These are phyloP conservation scores for Bolboschoenoplectus hybrid DNA, from an alignment of 202 grass and related monocot species.

Conservation along the genomic window DNA sequence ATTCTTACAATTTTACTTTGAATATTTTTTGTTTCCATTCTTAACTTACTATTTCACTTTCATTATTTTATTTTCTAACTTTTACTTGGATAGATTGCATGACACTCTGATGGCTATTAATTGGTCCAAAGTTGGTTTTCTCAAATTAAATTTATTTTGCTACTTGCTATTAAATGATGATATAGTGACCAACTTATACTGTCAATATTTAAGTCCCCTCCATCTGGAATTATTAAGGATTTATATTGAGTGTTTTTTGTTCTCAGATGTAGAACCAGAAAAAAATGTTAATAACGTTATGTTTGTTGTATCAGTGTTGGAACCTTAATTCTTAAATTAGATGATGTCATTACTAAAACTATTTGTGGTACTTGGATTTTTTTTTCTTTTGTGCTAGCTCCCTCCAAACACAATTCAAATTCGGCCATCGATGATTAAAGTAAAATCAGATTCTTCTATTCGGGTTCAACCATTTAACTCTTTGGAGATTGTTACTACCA, in stretches of 20 bases:
- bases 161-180: not conserved
- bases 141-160: not conserved
- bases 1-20: not conserved
- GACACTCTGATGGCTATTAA: not conserved
- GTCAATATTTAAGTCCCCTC: not conserved
- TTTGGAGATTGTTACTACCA: conserved; percentile 69
- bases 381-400: conserved; percentile 51
- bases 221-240: not conserved
- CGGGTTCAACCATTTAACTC: conserved; percentile 49
- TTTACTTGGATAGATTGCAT: not conserved
- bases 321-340: not conserved
- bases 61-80: too few species aligned
- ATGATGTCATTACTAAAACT: not conserved
- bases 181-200: not conserved
- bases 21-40: not conserved
- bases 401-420: conserved; percentile 54
- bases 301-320: not conserved
- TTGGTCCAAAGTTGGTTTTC: not conserved
- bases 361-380: not conserved
- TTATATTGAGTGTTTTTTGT: not conserved
- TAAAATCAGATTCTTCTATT: conserved; percentile 42
- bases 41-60: not conserved
- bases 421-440: conserved; percentile 77
- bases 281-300: not conserved
- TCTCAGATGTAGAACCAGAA: not conserved